Evolutionary conservation across 225 moss, liverwort and hornwort genomes (phyloP).

Genomic region (Antitrichia curtipendula): DNA sequence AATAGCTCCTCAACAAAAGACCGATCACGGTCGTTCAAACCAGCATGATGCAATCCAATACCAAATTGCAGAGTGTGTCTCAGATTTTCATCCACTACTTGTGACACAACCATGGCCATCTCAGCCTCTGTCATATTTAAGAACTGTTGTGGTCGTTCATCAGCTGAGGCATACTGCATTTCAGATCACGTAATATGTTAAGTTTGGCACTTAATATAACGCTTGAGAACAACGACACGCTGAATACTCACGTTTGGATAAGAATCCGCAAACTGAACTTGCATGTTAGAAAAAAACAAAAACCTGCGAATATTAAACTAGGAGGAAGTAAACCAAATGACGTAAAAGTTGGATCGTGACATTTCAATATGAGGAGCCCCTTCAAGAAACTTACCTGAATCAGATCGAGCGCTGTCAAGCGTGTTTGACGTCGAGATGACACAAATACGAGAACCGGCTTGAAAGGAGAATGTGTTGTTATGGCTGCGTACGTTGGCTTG

Average conservation of each 20-base stretch:
- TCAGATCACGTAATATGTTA: not conserved
- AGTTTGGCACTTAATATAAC: not conserved
- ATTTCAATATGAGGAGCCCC: not conserved
- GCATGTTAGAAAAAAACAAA: not conserved
- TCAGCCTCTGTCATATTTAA: constrained; percentile 78
- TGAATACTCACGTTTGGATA: not conserved
- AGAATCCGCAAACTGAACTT: not conserved
- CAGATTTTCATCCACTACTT: constrained; percentile 82
- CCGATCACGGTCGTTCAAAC: constrained; percentile 90
- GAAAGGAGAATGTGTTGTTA: constrained; percentile 87
- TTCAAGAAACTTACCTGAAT: constrained; percentile 50
- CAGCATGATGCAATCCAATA: constrained; percentile 95
- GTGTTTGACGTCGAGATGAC: constrained; percentile 98
- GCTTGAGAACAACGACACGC: not conserved
- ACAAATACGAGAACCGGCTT: constrained; percentile 98
- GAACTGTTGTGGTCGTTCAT: constrained; percentile 92
- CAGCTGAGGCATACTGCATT: constrained; percentile 83
- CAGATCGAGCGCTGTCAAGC: constrained; percentile 89
- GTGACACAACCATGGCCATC: constrained; percentile 77
- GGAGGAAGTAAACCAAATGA: not conserved
- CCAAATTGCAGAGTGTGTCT: constrained; percentile 98
- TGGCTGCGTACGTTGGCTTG: constrained; percentile 97
- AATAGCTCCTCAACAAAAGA: constrained; percentile 92
- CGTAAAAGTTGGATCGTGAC: not conserved
- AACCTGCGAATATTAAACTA: not conserved